Evolutionary conservation across 2,329 filamentous ascomycete genomes (phyloP), one percentile per base, ranked within the genome.

Genomic region (Colletotrichum aenigma): DNA sequence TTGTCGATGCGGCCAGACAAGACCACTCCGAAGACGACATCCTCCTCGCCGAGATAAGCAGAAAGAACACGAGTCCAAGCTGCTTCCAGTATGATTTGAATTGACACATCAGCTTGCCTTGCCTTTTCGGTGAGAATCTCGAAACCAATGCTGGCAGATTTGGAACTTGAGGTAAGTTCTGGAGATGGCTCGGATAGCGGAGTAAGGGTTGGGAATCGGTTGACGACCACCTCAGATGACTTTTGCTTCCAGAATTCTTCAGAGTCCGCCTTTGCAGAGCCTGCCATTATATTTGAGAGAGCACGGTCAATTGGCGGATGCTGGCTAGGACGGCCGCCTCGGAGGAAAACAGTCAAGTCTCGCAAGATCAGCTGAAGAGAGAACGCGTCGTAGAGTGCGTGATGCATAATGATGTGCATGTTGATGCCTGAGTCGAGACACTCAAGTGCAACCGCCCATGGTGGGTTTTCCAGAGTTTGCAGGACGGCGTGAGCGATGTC

Each of bases 311-410:
- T 81, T 1, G 73, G 61, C 2, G 67, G 52, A 7, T 68, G 58
- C 15, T 67, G n/a, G 6, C 38, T 18, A 2, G 78, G 66, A 7
- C 75, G 24, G 10, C 72, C 61, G 9, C 79, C 79, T 4, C 78
- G 69, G 7, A 88, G 52, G 8, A 82, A 38, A 2, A 62, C 65
- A 1, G 79, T 77, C 15, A 98, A 86, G 78, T 94, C 91, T 1
- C 86, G 80, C 3, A 98, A 84, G 1, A 98, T 88, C 1, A 87
- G 80, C 5, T 90, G 87, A 13, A 98, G 85, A 10, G 95, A 96
- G 55, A 91, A 88, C 0, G 95, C 96, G 85, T 98, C 96, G 78
- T 97, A 98, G 0, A 98, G 86, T 1, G 94, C 94, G 84, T 98
- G 96, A 77, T 97, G 94, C 4, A 95, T 88, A 2, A 86, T 81